phyloP scores from a whole-genome alignment of 352 stramenopile genomes.

The Elongisporangium senticosum region DNA sequence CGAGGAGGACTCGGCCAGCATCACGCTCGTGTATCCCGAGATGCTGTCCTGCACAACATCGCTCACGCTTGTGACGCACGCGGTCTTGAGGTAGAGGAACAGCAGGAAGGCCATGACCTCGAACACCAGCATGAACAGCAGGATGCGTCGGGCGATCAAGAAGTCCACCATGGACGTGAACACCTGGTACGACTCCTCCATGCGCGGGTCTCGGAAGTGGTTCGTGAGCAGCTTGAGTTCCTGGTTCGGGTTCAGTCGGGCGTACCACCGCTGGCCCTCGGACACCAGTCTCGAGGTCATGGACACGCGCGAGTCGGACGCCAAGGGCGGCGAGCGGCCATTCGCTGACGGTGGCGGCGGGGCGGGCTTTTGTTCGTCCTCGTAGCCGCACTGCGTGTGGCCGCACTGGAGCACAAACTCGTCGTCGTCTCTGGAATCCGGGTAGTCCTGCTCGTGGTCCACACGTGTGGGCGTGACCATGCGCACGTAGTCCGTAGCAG shows the following conservation, averaged over 20 bases:
- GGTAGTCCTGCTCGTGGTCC: conserved; percentile 14
- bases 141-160: conserved; percentile 42
- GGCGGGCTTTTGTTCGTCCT: neutral
- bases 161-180: conserved; percentile 74
- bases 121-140: conserved; percentile 53
- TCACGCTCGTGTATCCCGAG: neutral
- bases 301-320: conserved; percentile 2
- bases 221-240: conserved; percentile 60
- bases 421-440: conserved; percentile 1
- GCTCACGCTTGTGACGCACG: conserved; percentile 18
- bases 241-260: conserved; percentile 44
- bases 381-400: neutral
- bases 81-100: conserved; percentile 33
- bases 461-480: conserved; percentile 13
- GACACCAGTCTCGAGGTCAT: conserved; percentile 7
- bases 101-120: conserved; percentile 55
- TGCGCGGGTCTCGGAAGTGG: conserved; percentile 56
- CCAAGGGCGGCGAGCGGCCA: conserved; percentile 5
- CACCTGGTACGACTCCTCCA: conserved; percentile 78
- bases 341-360: conserved; percentile 3
- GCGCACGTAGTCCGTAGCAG: conserved; percentile 7
- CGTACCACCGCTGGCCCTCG: conserved; percentile 21
- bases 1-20: neutral
- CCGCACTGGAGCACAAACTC: conserved; percentile 8
- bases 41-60: neutral